These are phyloP conservation scores for Sherardia arvensis DNA, from an alignment of 257 asterid genomes.

Conservation along the genomic window DNA sequence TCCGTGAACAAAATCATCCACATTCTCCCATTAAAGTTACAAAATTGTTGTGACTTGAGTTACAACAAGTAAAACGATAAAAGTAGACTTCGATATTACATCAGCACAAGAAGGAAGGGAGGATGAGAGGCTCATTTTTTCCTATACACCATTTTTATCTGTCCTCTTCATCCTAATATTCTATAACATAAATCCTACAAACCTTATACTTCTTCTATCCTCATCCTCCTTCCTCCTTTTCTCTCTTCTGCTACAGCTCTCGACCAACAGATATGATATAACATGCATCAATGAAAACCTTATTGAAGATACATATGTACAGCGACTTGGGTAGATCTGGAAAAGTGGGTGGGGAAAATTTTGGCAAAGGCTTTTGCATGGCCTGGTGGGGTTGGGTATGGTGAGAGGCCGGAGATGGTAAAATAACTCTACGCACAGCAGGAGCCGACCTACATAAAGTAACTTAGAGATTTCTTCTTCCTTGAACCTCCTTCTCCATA, in stretches of 20 bases:
- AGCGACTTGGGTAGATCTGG: not conserved
- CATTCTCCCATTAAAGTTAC: not conserved
- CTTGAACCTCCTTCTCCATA: constrained; percentile 52
- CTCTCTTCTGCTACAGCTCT: not conserved
- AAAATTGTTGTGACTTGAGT: not conserved
- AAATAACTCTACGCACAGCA: constrained; percentile 13
- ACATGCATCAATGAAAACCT: not conserved
- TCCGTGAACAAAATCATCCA: too few relatives aligned
- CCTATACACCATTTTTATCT: not conserved
- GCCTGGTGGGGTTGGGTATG: not conserved
- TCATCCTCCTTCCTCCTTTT: not conserved
- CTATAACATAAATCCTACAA: not conserved
- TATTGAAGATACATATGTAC: not conserved
- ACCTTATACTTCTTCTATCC: not conserved
- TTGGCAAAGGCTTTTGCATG: not conserved
- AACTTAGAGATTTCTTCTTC: constrained; percentile 40
- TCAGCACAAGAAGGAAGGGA: not conserved
- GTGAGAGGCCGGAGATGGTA: constrained; percentile 1
- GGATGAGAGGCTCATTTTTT: not conserved
- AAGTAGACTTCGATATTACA: not conserved
- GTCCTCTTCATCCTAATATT: not conserved
- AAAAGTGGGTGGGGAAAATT: not conserved
- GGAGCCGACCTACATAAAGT: constrained; percentile 35
- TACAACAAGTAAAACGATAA: not conserved
- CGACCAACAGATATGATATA: not conserved